A percentile compares a stretch with the other conserved stretches of the same genome.
phyloP scores from a whole-genome alignment of 2,329 filamentous ascomycete species.

The Colletotrichum sp. region DNA sequence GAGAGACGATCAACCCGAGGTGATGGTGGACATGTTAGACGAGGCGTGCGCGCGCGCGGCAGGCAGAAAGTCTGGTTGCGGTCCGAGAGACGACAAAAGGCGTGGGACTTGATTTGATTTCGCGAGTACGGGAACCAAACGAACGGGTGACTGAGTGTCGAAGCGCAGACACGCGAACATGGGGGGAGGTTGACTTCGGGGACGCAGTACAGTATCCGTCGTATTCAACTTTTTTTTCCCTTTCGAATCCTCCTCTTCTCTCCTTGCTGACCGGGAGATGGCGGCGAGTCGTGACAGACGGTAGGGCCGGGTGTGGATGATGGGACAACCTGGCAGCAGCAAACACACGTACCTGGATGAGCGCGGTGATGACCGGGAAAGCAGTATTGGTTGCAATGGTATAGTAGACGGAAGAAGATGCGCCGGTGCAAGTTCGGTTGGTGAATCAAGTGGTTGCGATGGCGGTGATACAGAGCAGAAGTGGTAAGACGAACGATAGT shows the following conservation, averaged over 20 bases:
- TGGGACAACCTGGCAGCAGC: not conserved
- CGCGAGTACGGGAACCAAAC: not conserved
- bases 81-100: not conserved
- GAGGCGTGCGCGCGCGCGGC: not conserved
- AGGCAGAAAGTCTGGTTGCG: not conserved
- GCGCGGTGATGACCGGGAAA: not conserved
- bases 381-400: not conserved
- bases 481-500: not conserved
- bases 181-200: conserved; percentile 11
- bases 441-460: not conserved
- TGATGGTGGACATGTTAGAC: not conserved
- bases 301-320: not conserved
- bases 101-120: not conserved
- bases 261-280: not conserved
- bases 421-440: not conserved
- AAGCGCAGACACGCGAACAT: conserved; percentile 13
- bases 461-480: not conserved
- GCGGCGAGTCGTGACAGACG: not conserved
- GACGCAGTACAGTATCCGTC: conserved; percentile 7
- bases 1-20: not conserved
- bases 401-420: not conserved
- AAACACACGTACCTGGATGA: conserved; percentile 6
- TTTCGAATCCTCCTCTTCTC: not conserved
- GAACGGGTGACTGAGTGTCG: conserved; percentile 6
- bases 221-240: not conserved